phyloP scores from a whole-genome alignment of 2,329 filamentous ascomycete genomes.

The Magnaporthiopsis poae region DNA sequence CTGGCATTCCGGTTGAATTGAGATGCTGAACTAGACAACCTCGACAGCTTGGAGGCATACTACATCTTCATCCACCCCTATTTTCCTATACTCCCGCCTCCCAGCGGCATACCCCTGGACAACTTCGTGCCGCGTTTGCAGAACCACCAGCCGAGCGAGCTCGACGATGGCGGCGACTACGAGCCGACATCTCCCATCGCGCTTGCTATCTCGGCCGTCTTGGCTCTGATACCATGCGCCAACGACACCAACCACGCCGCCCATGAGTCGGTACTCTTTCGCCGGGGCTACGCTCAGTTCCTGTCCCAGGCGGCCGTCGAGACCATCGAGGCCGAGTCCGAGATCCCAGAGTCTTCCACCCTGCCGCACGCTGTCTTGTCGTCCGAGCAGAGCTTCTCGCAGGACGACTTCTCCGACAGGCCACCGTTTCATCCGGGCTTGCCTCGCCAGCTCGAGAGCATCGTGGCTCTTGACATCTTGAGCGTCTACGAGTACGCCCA shows the following conservation, averaged over 20 bases:
- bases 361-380: conserved; percentile 34
- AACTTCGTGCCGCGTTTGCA: conserved; percentile 26
- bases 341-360: conserved; percentile 34
- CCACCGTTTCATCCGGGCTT: conserved; percentile 33
- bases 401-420: conserved; percentile 17
- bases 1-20: background rate
- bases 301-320: conserved; percentile 38
- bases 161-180: conserved; percentile 20
- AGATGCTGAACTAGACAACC: background rate
- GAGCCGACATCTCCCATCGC: conserved; percentile 34
- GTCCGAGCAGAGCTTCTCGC: conserved; percentile 16
- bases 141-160: conserved; percentile 23
- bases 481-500: conserved; percentile 45
- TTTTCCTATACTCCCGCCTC: conserved; percentile 39
- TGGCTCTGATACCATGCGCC: conserved; percentile 37
- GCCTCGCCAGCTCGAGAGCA: conserved; percentile 36
- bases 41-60: conserved; percentile 33
- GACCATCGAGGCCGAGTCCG: conserved; percentile 37
- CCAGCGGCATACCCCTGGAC: conserved; percentile 23
- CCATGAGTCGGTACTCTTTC: conserved; percentile 31
- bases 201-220: conserved; percentile 37
- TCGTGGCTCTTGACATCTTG: conserved; percentile 37
- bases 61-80: conserved; percentile 43
- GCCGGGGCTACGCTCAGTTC: conserved; percentile 38
- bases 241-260: conserved; percentile 26